Evolutionary conservation across 306 rosid genomes (phyloP).

Genomic region (Cicer cuneatum): DNA sequence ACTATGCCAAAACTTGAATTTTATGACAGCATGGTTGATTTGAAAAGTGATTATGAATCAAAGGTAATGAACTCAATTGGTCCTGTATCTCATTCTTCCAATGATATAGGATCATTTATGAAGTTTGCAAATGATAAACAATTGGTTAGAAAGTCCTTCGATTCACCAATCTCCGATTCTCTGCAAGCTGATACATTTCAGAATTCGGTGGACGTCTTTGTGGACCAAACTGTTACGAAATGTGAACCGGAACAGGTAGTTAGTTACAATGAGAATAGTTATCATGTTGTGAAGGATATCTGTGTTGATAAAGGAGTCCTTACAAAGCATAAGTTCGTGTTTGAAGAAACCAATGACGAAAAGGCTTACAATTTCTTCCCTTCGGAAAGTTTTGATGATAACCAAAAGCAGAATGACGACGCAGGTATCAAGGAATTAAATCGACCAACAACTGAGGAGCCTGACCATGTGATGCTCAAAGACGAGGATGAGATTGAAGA

Average conservation of each 20-base stretch:
- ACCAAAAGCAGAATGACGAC: conserved; percentile 43
- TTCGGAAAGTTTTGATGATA: conserved; percentile 35
- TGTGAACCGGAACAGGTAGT: conserved; percentile 68
- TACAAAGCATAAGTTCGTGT: conserved; percentile 54
- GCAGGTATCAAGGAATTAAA: conserved; percentile 42
- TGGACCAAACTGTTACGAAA: conserved; percentile 64
- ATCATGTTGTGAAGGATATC: conserved; percentile 75
- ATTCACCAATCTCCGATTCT: conserved; percentile 42
- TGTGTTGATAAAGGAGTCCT: conserved; percentile 77
- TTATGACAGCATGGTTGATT: conserved; percentile 36
- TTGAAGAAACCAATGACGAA: conserved; percentile 49
- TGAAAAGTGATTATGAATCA: conserved; percentile 39
- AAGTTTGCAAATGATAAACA: conserved; percentile 43
- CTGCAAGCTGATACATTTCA: conserved; percentile 35
- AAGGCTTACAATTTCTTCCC: conserved; percentile 49
- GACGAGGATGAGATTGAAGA: conserved; percentile 38
- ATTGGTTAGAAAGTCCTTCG: conserved; percentile 37
- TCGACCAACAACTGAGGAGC: conserved; percentile 42
- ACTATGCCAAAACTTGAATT: conserved; percentile 41
- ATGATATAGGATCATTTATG: conserved; percentile 46
- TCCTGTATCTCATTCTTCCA: conserved; percentile 51
- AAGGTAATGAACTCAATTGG: conserved; percentile 39
- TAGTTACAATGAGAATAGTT: conserved; percentile 63
- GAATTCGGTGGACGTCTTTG: conserved; percentile 50
- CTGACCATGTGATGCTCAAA: conserved; percentile 44